Evolutionary conservation across 352 stramenopile genomes (phyloP).

Genomic region (Phytophthora citrophthora): DNA sequence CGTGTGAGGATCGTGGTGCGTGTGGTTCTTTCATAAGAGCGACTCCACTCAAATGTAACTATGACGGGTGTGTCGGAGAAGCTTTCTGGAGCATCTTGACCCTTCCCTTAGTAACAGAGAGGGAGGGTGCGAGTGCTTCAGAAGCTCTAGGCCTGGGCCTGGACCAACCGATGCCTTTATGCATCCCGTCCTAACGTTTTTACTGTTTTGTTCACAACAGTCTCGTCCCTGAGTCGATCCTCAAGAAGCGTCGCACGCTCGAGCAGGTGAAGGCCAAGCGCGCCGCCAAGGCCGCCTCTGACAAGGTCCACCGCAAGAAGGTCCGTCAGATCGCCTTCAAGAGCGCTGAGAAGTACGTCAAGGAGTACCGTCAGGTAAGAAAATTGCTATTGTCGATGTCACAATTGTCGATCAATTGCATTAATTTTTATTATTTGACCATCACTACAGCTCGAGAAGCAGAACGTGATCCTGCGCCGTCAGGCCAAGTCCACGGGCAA

Average conservation of each 20-base stretch:
- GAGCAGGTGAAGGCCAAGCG: conserved; percentile 90
- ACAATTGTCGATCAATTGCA: too few relatives aligned
- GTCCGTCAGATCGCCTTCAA: conserved; percentile 93
- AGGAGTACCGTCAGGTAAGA: conserved; percentile 95
- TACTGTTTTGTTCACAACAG: conserved; percentile 45
- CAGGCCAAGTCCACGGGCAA: conserved; percentile 96
- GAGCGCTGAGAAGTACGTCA: conserved; percentile 98
- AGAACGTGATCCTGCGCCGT: conserved; percentile 94
- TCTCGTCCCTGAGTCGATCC: conserved; percentile 90
- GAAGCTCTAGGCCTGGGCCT: background rate
- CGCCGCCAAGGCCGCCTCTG: conserved; percentile 68
- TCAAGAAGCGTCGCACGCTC: conserved; percentile 92
- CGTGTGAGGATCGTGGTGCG: conserved; percentile 84
- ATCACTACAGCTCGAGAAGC: conserved; percentile 84
- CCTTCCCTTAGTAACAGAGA: conserved; percentile 3
- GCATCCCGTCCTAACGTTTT: conserved; percentile 78
- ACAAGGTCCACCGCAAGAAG: conserved; percentile 88
- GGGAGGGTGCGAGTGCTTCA: background rate
- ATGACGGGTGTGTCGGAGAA: conserved; percentile 82
- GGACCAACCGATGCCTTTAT: conserved; percentile 37
- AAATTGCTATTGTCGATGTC: too few relatives aligned
- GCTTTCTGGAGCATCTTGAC: conserved; percentile 6
- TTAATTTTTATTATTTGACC: too few relatives aligned
- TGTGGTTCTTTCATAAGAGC: conserved; percentile 48
- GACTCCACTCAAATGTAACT: conserved; percentile 90